Conservation (phyloP, 768 basidiomycete genomes). For the Cyclocybe aegerita region DNA sequence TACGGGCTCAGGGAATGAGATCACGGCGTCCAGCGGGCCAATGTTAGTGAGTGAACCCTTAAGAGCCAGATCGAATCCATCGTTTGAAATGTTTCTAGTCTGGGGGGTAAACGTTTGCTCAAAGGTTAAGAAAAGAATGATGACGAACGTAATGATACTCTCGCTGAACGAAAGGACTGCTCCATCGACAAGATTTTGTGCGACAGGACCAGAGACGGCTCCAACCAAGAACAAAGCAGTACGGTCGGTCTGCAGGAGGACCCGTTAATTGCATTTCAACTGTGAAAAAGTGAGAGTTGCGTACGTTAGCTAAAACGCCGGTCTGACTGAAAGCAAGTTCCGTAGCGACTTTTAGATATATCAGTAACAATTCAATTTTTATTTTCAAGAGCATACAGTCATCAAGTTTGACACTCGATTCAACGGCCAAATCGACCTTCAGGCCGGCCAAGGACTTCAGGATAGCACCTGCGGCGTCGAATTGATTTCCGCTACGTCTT, state of each 20-base stretch:
- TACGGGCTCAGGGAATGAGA: conserved; percentile 64
- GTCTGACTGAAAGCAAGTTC: conserved; percentile 58
- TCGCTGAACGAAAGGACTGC: conserved; percentile 52
- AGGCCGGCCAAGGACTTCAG: conserved; percentile 60
- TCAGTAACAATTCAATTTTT: neutral
- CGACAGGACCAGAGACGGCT: conserved; percentile 66
- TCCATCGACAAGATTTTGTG: conserved; percentile 62
- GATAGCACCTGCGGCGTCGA: conserved; percentile 59
- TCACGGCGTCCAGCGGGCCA: conserved; percentile 69
- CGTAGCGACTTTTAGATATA: conserved; percentile 42
- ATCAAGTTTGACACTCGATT: conserved; percentile 58
- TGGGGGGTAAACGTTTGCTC: neutral
- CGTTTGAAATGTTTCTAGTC: conserved; percentile 49
- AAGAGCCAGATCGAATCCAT: conserved; percentile 63
- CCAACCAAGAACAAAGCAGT: conserved; percentile 67
- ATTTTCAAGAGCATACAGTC: conserved; percentile 47
- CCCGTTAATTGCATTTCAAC: neutral
- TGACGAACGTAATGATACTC: conserved; percentile 56
- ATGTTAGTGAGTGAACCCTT: conserved; percentile 59
- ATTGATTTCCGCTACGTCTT: conserved; percentile 58
- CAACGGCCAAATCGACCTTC: conserved; percentile 54
- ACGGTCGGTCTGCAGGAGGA: conserved; percentile 48
- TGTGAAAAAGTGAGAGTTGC: conserved; percentile 9
- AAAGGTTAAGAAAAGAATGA: neutral
- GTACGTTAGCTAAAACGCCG: conserved; percentile 53